Percentiles rank a stretch among this genome's conserved stretches.
These are phyloP conservation scores for Pontederia paniculata DNA, from an alignment of 176 grass and related monocot genomes.

Conservation along the genomic window DNA sequence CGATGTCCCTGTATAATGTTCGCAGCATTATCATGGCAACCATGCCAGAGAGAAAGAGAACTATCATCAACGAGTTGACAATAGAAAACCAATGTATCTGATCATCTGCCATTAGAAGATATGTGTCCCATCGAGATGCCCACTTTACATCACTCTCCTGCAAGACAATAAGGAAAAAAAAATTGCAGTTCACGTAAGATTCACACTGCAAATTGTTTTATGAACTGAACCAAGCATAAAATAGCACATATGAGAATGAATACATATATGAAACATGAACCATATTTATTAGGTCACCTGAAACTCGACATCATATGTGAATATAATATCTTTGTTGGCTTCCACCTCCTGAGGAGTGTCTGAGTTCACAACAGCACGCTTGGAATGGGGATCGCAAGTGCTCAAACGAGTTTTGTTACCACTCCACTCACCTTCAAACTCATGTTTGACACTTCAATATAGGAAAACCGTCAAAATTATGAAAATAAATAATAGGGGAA, in stretches of 20 bases:
- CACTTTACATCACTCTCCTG: constrained; percentile 94
- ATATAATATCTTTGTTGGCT: constrained; percentile 11
- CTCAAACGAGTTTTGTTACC: constrained; percentile 3
- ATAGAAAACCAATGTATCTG: constrained; percentile 98
- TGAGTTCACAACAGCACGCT: not conserved
- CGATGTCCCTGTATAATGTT: constrained; percentile 82
- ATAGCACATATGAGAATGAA: too few relatives aligned
- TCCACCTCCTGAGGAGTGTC: constrained; percentile 5
- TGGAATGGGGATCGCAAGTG: constrained; percentile 11
- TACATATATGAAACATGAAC: too few relatives aligned
- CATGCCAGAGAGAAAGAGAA: constrained; percentile 95
- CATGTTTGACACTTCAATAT: constrained; percentile 1
- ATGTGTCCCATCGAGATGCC: constrained; percentile 89
- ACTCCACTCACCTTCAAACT: not conserved
- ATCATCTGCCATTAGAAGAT: constrained; percentile 85
- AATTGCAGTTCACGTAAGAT: not conserved
- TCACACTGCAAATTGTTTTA: too few relatives aligned
- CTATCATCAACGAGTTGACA: constrained; percentile 90
- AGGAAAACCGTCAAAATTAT: too few relatives aligned
- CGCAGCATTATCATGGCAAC: constrained; percentile 96
- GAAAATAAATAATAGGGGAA: too few relatives aligned
- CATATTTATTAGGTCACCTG: not conserved
- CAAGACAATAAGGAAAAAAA: constrained; percentile 24
- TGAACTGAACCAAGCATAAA: too few relatives aligned
- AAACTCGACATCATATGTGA: constrained; percentile 14